Evolutionary conservation across 805 yeast species (phyloP), one percentile per base, ranked within the genome.

Genomic region (Teunomyces panamensis): DNA sequence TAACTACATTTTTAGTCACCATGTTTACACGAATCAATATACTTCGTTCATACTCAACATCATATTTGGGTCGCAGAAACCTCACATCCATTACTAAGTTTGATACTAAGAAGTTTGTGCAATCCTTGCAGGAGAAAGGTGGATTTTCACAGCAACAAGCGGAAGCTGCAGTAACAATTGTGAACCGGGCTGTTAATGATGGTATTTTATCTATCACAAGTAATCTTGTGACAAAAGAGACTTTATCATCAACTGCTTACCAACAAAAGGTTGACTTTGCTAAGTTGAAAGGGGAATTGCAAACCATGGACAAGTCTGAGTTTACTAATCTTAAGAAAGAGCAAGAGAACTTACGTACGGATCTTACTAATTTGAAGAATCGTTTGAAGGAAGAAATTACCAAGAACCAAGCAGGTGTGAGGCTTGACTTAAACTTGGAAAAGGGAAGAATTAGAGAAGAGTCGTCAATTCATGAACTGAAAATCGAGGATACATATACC

Each of bases 191-290:
- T 0, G 78, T 92, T 27, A 83, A 84, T 57, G 94, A 89, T 53
- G 94, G 96, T 4, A 82, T 90, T 28, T 77, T 78, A 17, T 81
- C 85, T 47, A 83, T 89, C 24, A 83, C 91, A 8, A 75, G 84
- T 33, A 86, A 86, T 59, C 69, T 92, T 48, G 96, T 92, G n/a
- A 81, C 90, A 24, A 85, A 89, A 56, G 97, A 90, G 56, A 83
- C 85, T 39, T 76, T 92, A 39, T 83, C 88, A 28, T 83, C 90
- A 55, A 79, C 90, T 60, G 86, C 96, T 3, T 94, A 94, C 65
- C 96, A 92, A 63, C 98, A 94, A 59, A 89, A 92, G 57, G 97
- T 94, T 29, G 98, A 94, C 62, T 92, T 94, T 75, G 94, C 97
- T 33, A 92, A 92, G 62, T 77, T 94, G 50, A 85, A 91, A 60